Base-by-base conservation (phyloP, 164 flowering plant genomes). In the Echeveria elegans region DNA sequence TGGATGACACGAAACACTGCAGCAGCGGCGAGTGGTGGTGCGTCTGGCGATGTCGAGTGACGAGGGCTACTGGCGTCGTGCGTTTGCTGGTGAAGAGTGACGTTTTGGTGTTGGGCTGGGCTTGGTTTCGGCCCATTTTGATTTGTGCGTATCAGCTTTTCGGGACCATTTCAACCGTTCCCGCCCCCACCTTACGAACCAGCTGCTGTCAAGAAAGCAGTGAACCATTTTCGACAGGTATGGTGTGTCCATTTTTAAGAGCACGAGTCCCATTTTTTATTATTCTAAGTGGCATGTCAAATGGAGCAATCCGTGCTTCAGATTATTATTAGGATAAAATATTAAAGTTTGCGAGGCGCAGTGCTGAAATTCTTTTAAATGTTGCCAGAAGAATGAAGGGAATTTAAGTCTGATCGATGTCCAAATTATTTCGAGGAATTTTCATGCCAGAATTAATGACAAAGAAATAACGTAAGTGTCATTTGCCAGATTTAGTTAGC, bases 151-250 rank as follows among this genome's bases (percentile, higher is more conserved):
- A n/a, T n/a, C n/a, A n/a, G n/a, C n/a, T n/a, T n/a, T n/a, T n/a
- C n/a, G n/a, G n/a, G n/a, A n/a, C n/a, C n/a, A n/a, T n/a, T n/a
- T n/a, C n/a, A n/a, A n/a, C n/a, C n/a, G n/a, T 29, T 86, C 85
- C 88, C 90, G 97, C 78, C 91, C 68, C 88, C 88, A 15, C 95
- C 98, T 66, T 90, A 94, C 80, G 97, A 94, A 65, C 91, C 98
- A 70, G 73, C 76, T 28, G 93, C 89, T 65, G 96, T 91, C 60
- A 78, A 73, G 73, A 88, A 72, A 76, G 98, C 98, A 41, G 90
- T 90, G 66, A 94, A 94, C 79, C 98, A 94, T 81, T 94, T 86
- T 78, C 80, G 90, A 71, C 97, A 86, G 95, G 98, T 93, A 3
- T 58, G 38, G 7, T 34, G n/a, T n/a, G 7, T 34, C 37, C 3